Evolutionary conservation across 2,329 filamentous ascomycete species (phyloP), one percentile per base, ranked within the genome.

Genomic region (Didymellaceae sp.): DNA sequence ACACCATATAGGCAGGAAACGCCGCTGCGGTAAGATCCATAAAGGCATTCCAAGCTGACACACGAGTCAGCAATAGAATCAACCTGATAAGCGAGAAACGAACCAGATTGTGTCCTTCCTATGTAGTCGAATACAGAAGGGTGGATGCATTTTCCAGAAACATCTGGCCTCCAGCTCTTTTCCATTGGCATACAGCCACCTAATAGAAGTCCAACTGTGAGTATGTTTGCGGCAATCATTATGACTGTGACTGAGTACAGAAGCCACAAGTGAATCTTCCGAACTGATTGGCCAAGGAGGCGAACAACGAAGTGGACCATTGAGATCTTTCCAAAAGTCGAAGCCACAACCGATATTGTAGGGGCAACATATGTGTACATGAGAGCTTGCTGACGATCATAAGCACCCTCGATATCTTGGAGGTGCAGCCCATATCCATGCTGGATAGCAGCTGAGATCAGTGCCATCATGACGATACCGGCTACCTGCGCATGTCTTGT

Each of bases 1-100:
- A 48, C 3, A 48, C 30, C 35, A 48, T 48, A 20, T 41, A 41
- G 11, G 18, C 26, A 11, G 35, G 45, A 21, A 48, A 32, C 4
- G 28, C 18, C 9, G 44, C 45, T 9, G 35, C 26, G 8, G 25
- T 22, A 9, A 35, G 41, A 21, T 25, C 30, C 30, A 32, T 32
- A 17, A 32, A 14, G 4, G 14, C 30, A 32, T 32, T 32, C 30
- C 30, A 32, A 2, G 30, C 30, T 32, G 30, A 25, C 6, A 10
- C 22, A 10, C 22, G 6, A 10, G 22, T 25, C 10, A 25, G 22
- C 10, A 25, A 25, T 25, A 6, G 22, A 25, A 6, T 10, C 22
- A 6, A 6, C 22, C 22, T 6, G 6, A 25, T 10, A 25, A 25
- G 6, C 22, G 22, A 10, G 22, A 6, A 10, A n/a, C 17, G 21